Base-by-base conservation (phyloP, 23 red algal species). In the Gracilaria caudata region DNA sequence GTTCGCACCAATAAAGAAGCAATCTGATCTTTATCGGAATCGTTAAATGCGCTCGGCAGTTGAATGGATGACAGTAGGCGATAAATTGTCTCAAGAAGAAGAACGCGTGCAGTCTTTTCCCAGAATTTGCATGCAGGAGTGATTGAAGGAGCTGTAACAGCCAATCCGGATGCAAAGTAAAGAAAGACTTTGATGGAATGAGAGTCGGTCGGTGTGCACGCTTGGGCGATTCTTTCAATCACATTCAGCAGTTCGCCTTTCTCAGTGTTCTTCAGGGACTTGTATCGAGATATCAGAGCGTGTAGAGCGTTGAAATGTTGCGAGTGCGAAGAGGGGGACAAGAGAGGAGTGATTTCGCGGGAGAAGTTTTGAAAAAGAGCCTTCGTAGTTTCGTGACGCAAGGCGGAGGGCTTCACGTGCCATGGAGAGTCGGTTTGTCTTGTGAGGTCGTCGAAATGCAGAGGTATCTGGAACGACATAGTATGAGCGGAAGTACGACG, bases 391-490 rank as follows among this genome's bases (percentile, higher is more conserved):
- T 44, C 23, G 25, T 39, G 51, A 49, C 56, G 64, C 7, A 77
- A 64, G 5, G 40, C 7, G 26, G n/a, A 43, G 8, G 72, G 84
- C 0, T 37, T 29, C 10, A 88, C 46, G 21, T 78, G 25, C 70
- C 72, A 77, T 78, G 23, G 28, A 12, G 43, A 43, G 32, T 64
- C 70, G 54, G 41, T 68, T 26, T 43, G 51, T 7, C 45, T 64
- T 4, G 84, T 45, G 5, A 88, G 44, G 72, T 78, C 84, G 39
- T 77, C 84, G 51, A 88, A 88, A 56, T 88, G 66, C 16, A 88
- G 84, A 0, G 84, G 84, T 43, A 88, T 78, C 25, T 76, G 68
- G 49, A 88, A 88, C 28, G 84, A 25, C 81, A 85, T 85, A 26
- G 35, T 39, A 7, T 26, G 35, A 71, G 17, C 8, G 1, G 26